phyloP scores from a whole-genome alignment of 495 filamentous ascomycete species.

The Antarctomyces pellizariae region DNA sequence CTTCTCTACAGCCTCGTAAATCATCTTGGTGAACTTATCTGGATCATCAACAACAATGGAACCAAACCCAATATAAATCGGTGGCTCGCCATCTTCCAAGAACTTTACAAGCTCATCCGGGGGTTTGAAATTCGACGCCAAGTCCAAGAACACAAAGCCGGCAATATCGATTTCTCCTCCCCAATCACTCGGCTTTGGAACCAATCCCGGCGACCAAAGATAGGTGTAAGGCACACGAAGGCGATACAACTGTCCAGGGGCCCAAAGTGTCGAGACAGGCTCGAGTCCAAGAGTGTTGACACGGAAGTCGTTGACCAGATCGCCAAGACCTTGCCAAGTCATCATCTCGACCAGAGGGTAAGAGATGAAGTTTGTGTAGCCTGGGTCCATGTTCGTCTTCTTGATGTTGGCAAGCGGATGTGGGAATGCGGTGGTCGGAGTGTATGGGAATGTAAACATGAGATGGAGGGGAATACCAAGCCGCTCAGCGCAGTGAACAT shows the following conservation, averaged over 20 bases:
- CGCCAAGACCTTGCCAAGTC: slow-evolving; percentile 31
- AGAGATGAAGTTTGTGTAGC: slow-evolving; percentile 47
- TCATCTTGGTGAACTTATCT: slow-evolving; percentile 32
- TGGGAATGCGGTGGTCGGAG: slow-evolving; percentile 41
- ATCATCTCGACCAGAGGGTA: slow-evolving; percentile 49
- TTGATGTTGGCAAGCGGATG: slow-evolving; percentile 51
- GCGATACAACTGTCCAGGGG: slow-evolving; percentile 34
- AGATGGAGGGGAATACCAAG: slow-evolving; percentile 40
- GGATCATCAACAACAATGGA: slow-evolving; percentile 47
- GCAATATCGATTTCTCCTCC: slow-evolving; percentile 34
- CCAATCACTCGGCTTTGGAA: slow-evolving; percentile 45
- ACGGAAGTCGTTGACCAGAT: slow-evolving; percentile 41
- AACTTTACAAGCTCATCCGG: slow-evolving; percentile 28
- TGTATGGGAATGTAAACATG: slow-evolving; percentile 47
- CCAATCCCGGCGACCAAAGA: slow-evolving; percentile 39
- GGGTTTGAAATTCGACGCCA: slow-evolving; percentile 34
- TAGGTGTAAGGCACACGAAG: slow-evolving; percentile 40
- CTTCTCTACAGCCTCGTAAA: slow-evolving; percentile 34
- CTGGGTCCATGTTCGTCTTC: slow-evolving; percentile 32
- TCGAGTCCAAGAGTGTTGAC: slow-evolving; percentile 33
- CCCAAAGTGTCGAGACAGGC: slow-evolving; percentile 38
- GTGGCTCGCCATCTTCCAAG: slow-evolving; percentile 28
- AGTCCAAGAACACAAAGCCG: slow-evolving; percentile 40
- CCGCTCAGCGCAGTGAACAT: slow-evolving; percentile 37
- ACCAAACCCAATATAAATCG: slow-evolving; percentile 44